Percentiles rank a stretch among this genome's conserved stretches.
Evolutionary conservation across 108 stramenopile species (phyloP).

Genomic region (Conticribra guillardii): DNA sequence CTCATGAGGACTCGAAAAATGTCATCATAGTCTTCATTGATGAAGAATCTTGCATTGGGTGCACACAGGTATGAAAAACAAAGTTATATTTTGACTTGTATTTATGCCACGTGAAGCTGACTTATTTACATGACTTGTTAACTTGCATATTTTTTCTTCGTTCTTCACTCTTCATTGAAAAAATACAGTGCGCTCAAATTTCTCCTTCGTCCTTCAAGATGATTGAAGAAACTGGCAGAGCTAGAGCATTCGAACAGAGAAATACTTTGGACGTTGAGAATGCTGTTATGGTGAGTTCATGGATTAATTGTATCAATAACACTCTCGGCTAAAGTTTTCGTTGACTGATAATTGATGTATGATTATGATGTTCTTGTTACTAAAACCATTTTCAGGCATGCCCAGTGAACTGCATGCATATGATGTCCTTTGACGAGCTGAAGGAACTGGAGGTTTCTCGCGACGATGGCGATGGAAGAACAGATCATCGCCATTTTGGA

Average conservation of each 20-base stretch:
- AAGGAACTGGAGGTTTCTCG: slow-evolving; percentile 71
- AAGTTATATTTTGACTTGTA: too few species aligned
- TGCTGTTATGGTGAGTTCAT: slow-evolving; percentile 51
- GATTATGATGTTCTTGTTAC: too few species aligned
- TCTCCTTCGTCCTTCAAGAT: slow-evolving; percentile 73
- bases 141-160: too few species aligned
- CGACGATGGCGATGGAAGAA: slow-evolving; percentile 63
- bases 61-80: slow-evolving; percentile 48
- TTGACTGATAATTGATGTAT: background rate
- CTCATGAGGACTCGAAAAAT: slow-evolving; percentile 1
- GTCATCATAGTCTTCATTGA: slow-evolving; percentile 90
- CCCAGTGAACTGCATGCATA: slow-evolving; percentile 85
- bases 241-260: slow-evolving; percentile 71
- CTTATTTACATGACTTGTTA: too few species aligned
- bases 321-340: too few species aligned
- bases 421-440: slow-evolving; percentile 68
- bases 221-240: slow-evolving; percentile 78
- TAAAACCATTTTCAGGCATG: slow-evolving; percentile 58
- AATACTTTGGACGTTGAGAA: slow-evolving; percentile 58
- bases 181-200: slow-evolving; percentile 60
- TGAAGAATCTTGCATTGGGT: slow-evolving; percentile 90
- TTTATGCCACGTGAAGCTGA: too few species aligned
- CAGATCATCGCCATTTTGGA: slow-evolving; percentile 64
- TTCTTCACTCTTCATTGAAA: too few species aligned
- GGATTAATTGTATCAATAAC: background rate